Conservation (phyloP, 805 yeast genomes). For the Candida krabiensis region DNA sequence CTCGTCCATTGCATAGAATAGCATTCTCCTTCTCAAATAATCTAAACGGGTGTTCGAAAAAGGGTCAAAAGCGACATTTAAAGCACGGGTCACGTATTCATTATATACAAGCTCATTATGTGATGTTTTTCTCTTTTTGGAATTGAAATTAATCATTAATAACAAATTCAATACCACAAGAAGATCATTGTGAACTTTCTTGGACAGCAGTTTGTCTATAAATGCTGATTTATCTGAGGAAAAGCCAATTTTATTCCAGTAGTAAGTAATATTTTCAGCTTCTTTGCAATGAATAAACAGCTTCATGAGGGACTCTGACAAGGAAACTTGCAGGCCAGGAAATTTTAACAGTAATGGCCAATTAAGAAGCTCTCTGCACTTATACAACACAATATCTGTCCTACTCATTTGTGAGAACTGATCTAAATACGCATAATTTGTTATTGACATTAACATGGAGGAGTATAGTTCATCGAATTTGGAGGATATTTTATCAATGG, state of each 20-base stretch:
- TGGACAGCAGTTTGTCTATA: slow-evolving; percentile 5
- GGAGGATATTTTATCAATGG: slow-evolving; percentile 11
- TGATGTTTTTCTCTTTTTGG: background rate
- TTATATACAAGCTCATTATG: background rate
- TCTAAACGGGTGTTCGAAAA: slow-evolving; percentile 13
- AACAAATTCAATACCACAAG: slow-evolving; percentile 21
- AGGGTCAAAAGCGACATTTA: slow-evolving; percentile 14
- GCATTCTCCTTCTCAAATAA: slow-evolving; percentile 13
- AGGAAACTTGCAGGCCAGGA: slow-evolving; percentile 23
- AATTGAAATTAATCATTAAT: slow-evolving; percentile 10
- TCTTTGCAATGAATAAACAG: slow-evolving; percentile 17
- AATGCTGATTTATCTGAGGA: slow-evolving; percentile 11
- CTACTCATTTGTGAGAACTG: slow-evolving; percentile 13
- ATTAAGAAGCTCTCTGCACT: slow-evolving; percentile 28
- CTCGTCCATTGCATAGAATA: slow-evolving; percentile 7
- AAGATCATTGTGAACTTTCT: slow-evolving; percentile 19
- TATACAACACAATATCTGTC: slow-evolving; percentile 18
- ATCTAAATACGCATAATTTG: slow-evolving; percentile 21
- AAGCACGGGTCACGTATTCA: slow-evolving; percentile 3
- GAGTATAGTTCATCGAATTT: slow-evolving; percentile 31
- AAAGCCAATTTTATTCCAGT: slow-evolving; percentile 24
- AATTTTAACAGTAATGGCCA: slow-evolving; percentile 29
- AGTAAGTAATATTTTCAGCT: slow-evolving; percentile 18
- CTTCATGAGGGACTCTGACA: slow-evolving; percentile 29
- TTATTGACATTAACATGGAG: slow-evolving; percentile 22